These are phyloP conservation scores for Fusarium vanettenii DNA, from an alignment of 2,329 filamentous ascomycete species.

Conservation along the genomic window DNA sequence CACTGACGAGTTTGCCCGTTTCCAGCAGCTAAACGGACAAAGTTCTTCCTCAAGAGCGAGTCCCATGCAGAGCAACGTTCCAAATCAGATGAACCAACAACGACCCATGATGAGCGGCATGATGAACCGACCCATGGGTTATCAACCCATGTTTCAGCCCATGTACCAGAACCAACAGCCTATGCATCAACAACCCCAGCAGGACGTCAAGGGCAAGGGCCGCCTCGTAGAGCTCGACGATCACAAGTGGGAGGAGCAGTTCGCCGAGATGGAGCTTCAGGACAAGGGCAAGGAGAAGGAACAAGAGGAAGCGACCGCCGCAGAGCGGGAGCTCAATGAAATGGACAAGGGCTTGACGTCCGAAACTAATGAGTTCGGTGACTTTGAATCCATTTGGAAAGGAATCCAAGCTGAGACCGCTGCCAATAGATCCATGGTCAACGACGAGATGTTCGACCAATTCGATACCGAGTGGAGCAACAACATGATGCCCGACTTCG, in stretches of 20 bases:
- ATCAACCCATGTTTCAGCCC: slow-evolving; percentile 65
- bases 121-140: slow-evolving; percentile 65
- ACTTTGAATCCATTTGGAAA: slow-evolving; percentile 91
- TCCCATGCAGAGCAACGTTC: slow-evolving; percentile 67
- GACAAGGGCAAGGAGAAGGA: slow-evolving; percentile 65
- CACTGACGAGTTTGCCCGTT: slow-evolving; percentile 87
- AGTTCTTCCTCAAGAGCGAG: slow-evolving; percentile 63
- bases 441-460: slow-evolving; percentile 72
- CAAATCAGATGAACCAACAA: slow-evolving; percentile 63
- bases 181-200: slow-evolving; percentile 58
- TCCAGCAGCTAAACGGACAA: slow-evolving; percentile 78
- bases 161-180: slow-evolving; percentile 59
- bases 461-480: slow-evolving; percentile 84
- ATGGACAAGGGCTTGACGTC: slow-evolving; percentile 78
- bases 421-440: slow-evolving; percentile 77
- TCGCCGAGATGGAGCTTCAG: slow-evolving; percentile 84
- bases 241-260: slow-evolving; percentile 95
- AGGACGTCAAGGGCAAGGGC: slow-evolving; percentile 80
- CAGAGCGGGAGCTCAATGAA: slow-evolving; percentile 88
- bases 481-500: slow-evolving; percentile 66
- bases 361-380: slow-evolving; percentile 81
- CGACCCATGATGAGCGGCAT: slow-evolving; percentile 70
- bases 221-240: slow-evolving; percentile 96
- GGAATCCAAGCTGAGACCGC: slow-evolving; percentile 83
- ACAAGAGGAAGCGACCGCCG: slow-evolving; percentile 74